Evolutionary conservation across 2,329 filamentous ascomycete species (phyloP), one percentile per base, ranked within the genome.

Genomic region (Phoma sp.): DNA sequence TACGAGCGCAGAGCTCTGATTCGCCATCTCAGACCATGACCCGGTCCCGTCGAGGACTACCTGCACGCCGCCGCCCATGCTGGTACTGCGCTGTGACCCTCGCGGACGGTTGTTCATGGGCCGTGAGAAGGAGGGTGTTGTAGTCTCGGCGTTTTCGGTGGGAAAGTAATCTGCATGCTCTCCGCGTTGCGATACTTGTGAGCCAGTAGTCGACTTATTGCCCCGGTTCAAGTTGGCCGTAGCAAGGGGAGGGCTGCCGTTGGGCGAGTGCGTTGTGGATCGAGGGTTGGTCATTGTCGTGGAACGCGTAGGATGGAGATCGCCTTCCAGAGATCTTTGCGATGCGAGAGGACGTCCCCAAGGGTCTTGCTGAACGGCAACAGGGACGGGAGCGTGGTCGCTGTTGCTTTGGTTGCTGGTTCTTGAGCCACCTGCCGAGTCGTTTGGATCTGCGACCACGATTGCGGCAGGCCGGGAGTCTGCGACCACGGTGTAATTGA

Each of bases 21-120:
- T 88, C 43, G 92, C 91, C 73, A 97, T 84, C 60, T 96, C 91
- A 41, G 90, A 93, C 94, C 93, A 98, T 74, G 90, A 94, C 56
- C 92, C 91, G 15, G 88, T 87, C 68, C 92, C 92, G 66, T 96
- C 93, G 33, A 98, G 84, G 19, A 95, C 93, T 66, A 97, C 91
- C 75, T 96, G 92, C 51, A 97, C 87, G 17, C 94, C 94, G 48
- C 93, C 93, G 3, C 88, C 85, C 68, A 91, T 88, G 63, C 88
- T 91, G 53, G 86, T 87, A 53, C 91, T 89, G 47, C 91, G 84
- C 55, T 88, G 88, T 25, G 85, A 85, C 29, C 84, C 84, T 36
- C 84, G 81, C 13, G 81, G 82, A 35, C 82, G 79, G 58, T 51
- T 70, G 58, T 77, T 77, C 62, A 76, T 74, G 4, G 77, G 73